These are phyloP conservation scores for Cicer cuneatum DNA, from an alignment of 306 rosid species.

Conservation along the genomic window DNA sequence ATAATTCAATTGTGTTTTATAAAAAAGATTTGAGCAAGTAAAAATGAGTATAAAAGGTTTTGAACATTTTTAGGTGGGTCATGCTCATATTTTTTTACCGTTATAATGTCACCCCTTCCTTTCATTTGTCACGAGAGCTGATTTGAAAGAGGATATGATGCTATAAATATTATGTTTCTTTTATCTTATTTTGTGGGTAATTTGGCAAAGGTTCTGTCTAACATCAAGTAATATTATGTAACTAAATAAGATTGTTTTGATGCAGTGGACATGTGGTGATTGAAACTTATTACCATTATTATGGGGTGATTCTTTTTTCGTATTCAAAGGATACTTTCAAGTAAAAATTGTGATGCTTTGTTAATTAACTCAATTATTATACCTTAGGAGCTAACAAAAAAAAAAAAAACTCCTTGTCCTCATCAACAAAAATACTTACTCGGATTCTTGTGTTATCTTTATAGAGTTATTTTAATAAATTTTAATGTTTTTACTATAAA, in stretches of 20 bases:
- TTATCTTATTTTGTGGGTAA: background rate
- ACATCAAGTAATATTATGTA: background rate
- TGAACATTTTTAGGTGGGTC: too few species aligned
- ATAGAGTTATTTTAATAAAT: too few species aligned
- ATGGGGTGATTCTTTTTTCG: background rate
- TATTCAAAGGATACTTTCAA: background rate
- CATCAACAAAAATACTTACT: too few species aligned
- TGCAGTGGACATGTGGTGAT: conserved; percentile 9
- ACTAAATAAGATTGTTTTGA: conserved; percentile 9
- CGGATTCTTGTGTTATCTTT: too few species aligned
- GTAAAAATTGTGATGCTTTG: background rate
- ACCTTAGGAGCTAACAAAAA: too few species aligned
- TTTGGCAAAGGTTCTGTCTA: conserved; percentile 31
- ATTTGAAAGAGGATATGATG: conserved; percentile 6
- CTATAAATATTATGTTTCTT: background rate
- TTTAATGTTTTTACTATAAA: too few species aligned
- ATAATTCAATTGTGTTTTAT: too few species aligned
- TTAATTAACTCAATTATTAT: background rate
- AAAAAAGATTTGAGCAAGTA: too few species aligned
- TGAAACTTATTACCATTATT: conserved; percentile 15
- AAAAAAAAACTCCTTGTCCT: too few species aligned
- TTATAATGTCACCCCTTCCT: background rate
- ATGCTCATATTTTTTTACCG: background rate
- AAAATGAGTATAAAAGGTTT: too few species aligned
- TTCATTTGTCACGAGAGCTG: background rate